Evolutionary conservation across 768 basidiomycete genomes (phyloP).

Genomic region (Suillus americanus): DNA sequence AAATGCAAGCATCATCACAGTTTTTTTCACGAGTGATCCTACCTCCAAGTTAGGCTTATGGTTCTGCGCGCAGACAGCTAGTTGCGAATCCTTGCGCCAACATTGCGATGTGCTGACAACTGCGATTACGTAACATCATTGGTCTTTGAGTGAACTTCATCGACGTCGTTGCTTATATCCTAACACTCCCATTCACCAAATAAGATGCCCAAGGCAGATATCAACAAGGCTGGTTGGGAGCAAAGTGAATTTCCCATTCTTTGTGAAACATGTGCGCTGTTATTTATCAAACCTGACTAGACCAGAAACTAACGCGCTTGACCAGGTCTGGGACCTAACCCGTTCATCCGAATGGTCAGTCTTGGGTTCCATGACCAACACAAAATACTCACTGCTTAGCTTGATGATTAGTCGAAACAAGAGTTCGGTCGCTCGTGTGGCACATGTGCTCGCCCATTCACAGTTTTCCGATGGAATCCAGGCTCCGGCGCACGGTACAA

Average conservation of each 20-base stretch:
- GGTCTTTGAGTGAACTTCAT: neutral
- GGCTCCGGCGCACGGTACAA: conserved; percentile 93
- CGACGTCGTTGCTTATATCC: neutral
- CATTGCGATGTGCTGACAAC: neutral
- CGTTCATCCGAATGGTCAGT: conserved; percentile 91
- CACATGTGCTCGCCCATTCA: conserved; percentile 95
- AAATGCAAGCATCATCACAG: conserved; percentile 2
- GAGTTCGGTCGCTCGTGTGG: conserved; percentile 95
- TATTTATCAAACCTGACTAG: neutral
- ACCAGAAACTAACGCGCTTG: neutral
- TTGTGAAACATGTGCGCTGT: conserved; percentile 81
- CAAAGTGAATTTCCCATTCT: conserved; percentile 92
- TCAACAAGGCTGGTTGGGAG: conserved; percentile 95
- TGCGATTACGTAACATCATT: neutral
- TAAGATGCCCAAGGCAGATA: conserved; percentile 80
- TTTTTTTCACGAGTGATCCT: neutral
- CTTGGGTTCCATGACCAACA: conserved; percentile 9
- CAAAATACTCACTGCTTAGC: neutral
- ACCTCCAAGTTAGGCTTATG: neutral
- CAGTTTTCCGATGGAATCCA: conserved; percentile 98
- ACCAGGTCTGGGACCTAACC: conserved; percentile 43
- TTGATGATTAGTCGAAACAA: conserved; percentile 81
- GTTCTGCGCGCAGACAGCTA: neutral
- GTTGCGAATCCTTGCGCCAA: neutral
- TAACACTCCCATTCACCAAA: neutral